Evolutionary conservation across 2,329 filamentous ascomycete species (phyloP).

Genomic region (Fusarium sp.): DNA sequence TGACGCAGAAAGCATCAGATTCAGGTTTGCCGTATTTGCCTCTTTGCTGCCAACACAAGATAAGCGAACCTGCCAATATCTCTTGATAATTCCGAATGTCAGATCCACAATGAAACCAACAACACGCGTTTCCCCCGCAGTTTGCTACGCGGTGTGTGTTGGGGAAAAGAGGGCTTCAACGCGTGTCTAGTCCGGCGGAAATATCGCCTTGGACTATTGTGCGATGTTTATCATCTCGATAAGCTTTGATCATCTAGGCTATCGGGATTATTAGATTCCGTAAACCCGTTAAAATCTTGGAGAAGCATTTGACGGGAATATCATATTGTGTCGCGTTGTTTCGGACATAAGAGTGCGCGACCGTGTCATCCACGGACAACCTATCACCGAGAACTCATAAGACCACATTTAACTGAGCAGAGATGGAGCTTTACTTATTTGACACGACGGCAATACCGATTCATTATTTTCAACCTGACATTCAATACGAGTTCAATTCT

Average conservation of each 20-base stretch:
- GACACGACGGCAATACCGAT: background rate
- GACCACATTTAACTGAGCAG: background rate
- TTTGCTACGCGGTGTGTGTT: background rate
- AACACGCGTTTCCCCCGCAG: background rate
- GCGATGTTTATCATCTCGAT: background rate
- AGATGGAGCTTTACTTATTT: background rate
- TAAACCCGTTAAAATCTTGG: background rate
- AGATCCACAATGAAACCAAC: background rate
- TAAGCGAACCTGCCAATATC: conserved; percentile 1
- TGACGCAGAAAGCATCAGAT: conserved; percentile 7
- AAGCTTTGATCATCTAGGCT: background rate
- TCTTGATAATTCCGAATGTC: background rate
- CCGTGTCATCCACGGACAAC: background rate
- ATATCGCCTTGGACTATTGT: background rate
- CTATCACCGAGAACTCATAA: background rate
- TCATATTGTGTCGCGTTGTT: background rate
- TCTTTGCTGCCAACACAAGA: background rate
- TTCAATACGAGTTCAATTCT: background rate
- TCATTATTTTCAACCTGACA: background rate
- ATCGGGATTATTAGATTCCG: background rate
- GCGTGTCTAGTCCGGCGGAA: background rate
- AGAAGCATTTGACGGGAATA: background rate
- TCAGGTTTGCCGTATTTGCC: background rate
- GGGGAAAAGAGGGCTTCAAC: background rate
- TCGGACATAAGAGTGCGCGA: background rate